Conservation (phyloP, 306 rosid species). For the Quercus glauca region DNA sequence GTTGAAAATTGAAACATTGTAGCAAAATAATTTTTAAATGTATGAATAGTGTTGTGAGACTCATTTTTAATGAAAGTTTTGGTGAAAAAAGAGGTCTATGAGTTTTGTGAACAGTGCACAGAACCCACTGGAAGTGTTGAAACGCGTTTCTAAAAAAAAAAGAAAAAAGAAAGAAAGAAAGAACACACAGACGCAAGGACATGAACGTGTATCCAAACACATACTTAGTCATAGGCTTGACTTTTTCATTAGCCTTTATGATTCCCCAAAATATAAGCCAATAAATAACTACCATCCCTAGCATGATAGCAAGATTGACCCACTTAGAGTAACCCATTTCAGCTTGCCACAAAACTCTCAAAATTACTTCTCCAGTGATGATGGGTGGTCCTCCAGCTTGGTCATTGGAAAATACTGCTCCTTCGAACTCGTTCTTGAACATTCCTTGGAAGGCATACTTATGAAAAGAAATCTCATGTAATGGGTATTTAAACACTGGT, state of each 20-base stretch:
- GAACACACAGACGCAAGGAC: too few species aligned
- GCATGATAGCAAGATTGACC: conserved; percentile 50
- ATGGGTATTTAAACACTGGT: conserved; percentile 56
- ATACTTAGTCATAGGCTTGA: neutral
- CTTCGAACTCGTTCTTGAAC: too few species aligned
- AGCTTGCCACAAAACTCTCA: conserved; percentile 33
- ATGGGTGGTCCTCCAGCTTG: neutral
- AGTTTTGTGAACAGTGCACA: too few species aligned
- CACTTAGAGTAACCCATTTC: conserved; percentile 61
- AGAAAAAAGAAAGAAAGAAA: too few species aligned
- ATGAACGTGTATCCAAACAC: too few species aligned
- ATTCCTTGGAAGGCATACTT: conserved; percentile 36
- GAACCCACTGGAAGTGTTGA: too few species aligned
- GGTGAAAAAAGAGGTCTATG: too few species aligned
- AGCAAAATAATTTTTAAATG: too few species aligned
- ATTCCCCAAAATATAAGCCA: conserved; percentile 42
- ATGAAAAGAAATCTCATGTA: conserved; percentile 54
- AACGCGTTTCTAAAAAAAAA: too few species aligned
- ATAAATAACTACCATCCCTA: conserved; percentile 52
- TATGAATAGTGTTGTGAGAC: too few species aligned
- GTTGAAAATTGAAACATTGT: too few species aligned
- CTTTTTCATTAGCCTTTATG: conserved; percentile 39
- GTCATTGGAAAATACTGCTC: conserved; percentile 8
- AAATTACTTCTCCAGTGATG: conserved; percentile 33
- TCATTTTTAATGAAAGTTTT: too few species aligned